Evolutionary conservation across 2,329 filamentous ascomycete genomes (phyloP).

Genomic region (Colletotrichum orbiculare): DNA sequence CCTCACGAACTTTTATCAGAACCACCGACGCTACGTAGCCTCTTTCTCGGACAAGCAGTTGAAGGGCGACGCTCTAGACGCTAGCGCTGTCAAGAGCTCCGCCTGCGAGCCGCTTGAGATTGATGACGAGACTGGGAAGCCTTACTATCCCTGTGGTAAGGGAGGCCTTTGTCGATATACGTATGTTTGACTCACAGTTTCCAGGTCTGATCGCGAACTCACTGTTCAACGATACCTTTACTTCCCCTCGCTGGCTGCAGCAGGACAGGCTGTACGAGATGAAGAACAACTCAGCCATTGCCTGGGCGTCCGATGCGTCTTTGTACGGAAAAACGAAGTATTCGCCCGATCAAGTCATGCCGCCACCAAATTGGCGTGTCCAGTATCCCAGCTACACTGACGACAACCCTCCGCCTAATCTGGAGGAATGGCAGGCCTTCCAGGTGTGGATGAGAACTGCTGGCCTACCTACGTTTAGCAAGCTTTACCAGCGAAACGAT

Average conservation of each 20-base stretch:
- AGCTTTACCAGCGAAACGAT: slow-evolving; percentile 88
- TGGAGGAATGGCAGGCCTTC: slow-evolving; percentile 83
- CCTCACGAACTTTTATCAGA: slow-evolving; percentile 98
- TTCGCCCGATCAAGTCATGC: slow-evolving; percentile 72
- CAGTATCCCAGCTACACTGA: slow-evolving; percentile 74
- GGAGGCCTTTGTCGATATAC: not conserved
- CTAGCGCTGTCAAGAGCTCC: slow-evolving; percentile 70
- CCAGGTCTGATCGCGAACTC: slow-evolving; percentile 89
- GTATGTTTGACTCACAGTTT: not conserved
- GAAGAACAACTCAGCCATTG: slow-evolving; percentile 79
- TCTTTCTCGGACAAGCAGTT: slow-evolving; percentile 88
- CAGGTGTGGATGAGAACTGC: slow-evolving; percentile 99
- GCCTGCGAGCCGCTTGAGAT: slow-evolving; percentile 80
- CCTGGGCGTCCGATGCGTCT: slow-evolving; percentile 85
- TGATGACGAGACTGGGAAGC: slow-evolving; percentile 63
- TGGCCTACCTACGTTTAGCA: slow-evolving; percentile 93
- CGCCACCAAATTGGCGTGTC: slow-evolving; percentile 86
- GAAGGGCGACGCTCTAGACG: slow-evolving; percentile 72
- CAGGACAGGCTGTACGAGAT: slow-evolving; percentile 73
- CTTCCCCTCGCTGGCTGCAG: slow-evolving; percentile 67
- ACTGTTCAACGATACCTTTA: slow-evolving; percentile 93
- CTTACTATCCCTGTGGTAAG: slow-evolving; percentile 86
- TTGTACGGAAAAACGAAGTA: slow-evolving; percentile 81
- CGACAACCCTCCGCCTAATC: slow-evolving; percentile 73
- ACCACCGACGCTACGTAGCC: slow-evolving; percentile 95